Evolutionary conservation across 805 yeast genomes (phyloP), one percentile per base, ranked within the genome.

Genomic region (Yarrowia sp.): DNA sequence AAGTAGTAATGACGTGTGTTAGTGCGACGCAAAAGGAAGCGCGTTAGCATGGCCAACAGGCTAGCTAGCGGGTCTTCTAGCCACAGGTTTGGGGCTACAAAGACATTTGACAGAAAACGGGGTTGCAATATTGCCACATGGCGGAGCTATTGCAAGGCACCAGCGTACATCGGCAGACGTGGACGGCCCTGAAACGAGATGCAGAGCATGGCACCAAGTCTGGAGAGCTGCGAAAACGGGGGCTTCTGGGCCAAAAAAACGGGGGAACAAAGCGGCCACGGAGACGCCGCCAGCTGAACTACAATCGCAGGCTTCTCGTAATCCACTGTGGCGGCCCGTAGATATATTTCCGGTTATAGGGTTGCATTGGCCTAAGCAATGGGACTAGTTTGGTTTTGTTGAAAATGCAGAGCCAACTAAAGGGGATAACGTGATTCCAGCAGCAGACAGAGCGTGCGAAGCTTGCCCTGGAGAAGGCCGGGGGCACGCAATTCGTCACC

Each of bases 41-140:
- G 25, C 36, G 51, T 36, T 36, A 36, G 27, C n/a, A n/a, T n/a
- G n/a, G 27, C 27, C 10, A 12, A 3, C 10, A n/a, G 29, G 19
- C 27, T 13, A 12, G 27, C 42, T 39, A 39, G 29, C 46, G 22
- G n/a, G 49, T 13, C 33, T 42, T 41, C 22, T 42, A 42, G 33
- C 24, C 13, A 19, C 35, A 18, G 51, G 19, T 4, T 3, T 10
- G 42, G 13, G 10, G 6, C 6, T 8, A 44, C 24, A 27, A 29
- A 44, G 51, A 14, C 10, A n/a, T 47, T 47, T 47, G 55, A 31
- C 55, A 47, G 55, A 47, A 31, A 47, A 47, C 55, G 38, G 55
- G 55, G 55, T 32, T 14, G 38, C 18, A n/a, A 44, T 18, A 13
- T n/a, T n/a, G 51, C 27, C 51, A 18, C 35, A 4, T 12, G 21